Base-by-base conservation (phyloP, 257 asterid species). In the Petrea volubilis region DNA sequence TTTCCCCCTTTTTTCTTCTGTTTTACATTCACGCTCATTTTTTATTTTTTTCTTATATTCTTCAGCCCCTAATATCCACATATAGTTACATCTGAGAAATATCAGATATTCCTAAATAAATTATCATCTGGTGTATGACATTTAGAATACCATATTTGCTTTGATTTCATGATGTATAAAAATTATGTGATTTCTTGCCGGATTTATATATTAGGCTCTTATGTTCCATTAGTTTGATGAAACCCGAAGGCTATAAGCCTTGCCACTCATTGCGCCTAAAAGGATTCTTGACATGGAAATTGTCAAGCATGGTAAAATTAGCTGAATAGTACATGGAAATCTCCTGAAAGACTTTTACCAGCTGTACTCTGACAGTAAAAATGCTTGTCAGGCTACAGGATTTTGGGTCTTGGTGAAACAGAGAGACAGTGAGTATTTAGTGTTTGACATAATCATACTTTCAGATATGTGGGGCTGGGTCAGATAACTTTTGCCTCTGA, bases 1-100 rank as follows among this genome's bases (percentile, higher is more conserved):
- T n/a, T 66, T 40, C 40, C n/a, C n/a, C n/a, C n/a, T n/a, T 29
- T 49, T 61, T 23, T 47, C 43, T 6, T 56, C 46, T 64, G 49
- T 38, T 74, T 68, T 74, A 36, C 69, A 36, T 64, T 53, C 24
- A 14, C 60, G 60, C 72, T 34, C 50, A 24, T 72, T 28, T 73
- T 60, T 43, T 20, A 17, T 67, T 1, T 15, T 29, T 10, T 34
- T 4, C n/a, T n/a, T n/a, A n/a, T n/a, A n/a, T 68, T 64, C 15
- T 65, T 38, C 28, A 7, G 28, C 63, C 62, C 67, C 40, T 40
- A 33, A 62, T 55, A 43, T 52, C 34, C 11, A 18, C 29, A 41
- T 38, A 15, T 47, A 43, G 64, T 49, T 25, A 60, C 47, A 31
- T 53, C 55, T 56, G 40, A 27, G 70, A 4, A 56, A 25, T 63